Evolutionary conservation across 192 early-diverging fungal genomes (phyloP), one percentile per base, ranked within the genome.

Genomic region (Mycoemilia scoparia): DNA sequence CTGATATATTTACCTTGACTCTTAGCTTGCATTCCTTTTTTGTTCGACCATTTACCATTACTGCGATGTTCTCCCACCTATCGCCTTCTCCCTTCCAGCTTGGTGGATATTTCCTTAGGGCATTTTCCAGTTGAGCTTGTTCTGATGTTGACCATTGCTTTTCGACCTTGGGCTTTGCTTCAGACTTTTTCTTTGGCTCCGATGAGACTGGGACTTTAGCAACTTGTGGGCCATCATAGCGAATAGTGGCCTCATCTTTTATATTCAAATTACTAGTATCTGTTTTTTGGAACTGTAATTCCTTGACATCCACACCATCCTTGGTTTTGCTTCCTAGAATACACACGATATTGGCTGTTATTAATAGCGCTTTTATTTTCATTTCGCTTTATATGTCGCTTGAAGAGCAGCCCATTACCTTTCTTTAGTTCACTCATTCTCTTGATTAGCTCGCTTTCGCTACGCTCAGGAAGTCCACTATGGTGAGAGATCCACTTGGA

Each of bases 401-500:
- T 55, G 5, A 12, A 7, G 8, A 45, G 43, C 12, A 44, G 41
- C 0, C 38, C 29, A 0, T 39, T 48, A 20, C 76, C 76, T 40
- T 74, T 66, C 32, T 81, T 70, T 29, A 87, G 50, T 5, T 71
- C 68, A 29, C 70, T 77, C 8, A 68, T 70, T 45, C 74, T 78
- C 23, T 56, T 46, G 30, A 87, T 76, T 46, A 79, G 62, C 30
- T 87, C 84, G 9, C 83, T 74, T 13, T 69, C 44, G 6, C 60
- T 51, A 10, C 74, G 68, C 7, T 51, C 34, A 2, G 67, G 55
- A 17, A 72, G 54, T 10, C 73, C 69, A 19, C 73, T 66, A 41
- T 87, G 84, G 18, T 67, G 38, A 14, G 83, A 72, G 10, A 87
- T 64, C 50, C 79, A 84, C 8, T 78, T 70, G 29, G 77, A 67